Evolutionary conservation across 139 green algal genomes (phyloP).

Genomic region (Dunaliella primolecta): DNA sequence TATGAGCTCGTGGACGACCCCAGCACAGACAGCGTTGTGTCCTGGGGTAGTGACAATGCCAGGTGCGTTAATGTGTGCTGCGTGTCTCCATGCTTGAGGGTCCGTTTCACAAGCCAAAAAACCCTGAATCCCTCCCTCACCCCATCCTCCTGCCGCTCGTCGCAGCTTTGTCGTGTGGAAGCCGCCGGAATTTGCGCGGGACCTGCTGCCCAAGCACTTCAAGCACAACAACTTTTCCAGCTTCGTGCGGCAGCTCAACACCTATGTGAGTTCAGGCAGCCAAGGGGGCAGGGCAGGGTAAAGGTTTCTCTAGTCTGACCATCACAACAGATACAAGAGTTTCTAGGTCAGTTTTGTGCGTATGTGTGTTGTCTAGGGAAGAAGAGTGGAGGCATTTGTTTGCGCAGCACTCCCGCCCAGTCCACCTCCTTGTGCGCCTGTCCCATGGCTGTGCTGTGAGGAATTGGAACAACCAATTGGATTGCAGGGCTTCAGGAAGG

Average conservation of each 20-base stretch:
- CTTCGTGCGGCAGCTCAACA: conserved; percentile 97
- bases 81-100: too few species aligned
- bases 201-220: conserved; percentile 91
- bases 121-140: too few species aligned
- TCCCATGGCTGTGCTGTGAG: too few species aligned
- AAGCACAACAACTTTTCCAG: conserved; percentile 93
- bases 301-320: not conserved
- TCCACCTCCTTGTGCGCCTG: too few species aligned
- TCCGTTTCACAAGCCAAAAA: too few species aligned
- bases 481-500: conserved; percentile 89
- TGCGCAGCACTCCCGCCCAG: too few species aligned
- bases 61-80: too few species aligned
- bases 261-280: conserved; percentile 69
- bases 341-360: too few species aligned
- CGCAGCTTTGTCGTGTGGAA: conserved; percentile 86
- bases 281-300: not conserved
- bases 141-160: too few species aligned
- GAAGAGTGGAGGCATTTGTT: not conserved
- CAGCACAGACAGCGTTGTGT: conserved; percentile 73
- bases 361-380: not conserved
- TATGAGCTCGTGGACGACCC: conserved; percentile 93
- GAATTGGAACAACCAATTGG: too few species aligned
- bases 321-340: not conserved
- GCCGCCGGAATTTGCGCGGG: conserved; percentile 82
- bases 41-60: conserved; percentile 77